Percentiles rank a stretch among this genome's conserved stretches.
Conservation (phyloP, 345 rosid species). For the Diplotaxis tenuifolia region DNA sequence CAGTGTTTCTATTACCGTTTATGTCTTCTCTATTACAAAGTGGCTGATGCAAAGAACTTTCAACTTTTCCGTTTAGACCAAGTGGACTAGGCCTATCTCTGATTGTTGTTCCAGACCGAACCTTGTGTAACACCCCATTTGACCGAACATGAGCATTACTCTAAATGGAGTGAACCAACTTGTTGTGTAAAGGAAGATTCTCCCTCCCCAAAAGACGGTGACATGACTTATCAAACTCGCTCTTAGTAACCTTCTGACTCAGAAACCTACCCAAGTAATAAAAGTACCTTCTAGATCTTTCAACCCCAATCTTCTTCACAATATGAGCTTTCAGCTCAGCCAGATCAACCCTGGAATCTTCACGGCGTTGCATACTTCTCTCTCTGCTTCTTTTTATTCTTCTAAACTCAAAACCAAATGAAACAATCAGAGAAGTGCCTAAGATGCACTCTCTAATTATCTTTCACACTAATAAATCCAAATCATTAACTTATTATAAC, state of each 20-base stretch:
- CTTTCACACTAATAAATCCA: conserved; percentile 35
- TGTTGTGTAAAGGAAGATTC: conserved; percentile 85
- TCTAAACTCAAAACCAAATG: conserved; percentile 1
- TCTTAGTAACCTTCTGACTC: conserved; percentile 79
- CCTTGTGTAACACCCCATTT: conserved; percentile 76
- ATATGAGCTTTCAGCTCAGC: conserved; percentile 71
- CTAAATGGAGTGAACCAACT: conserved; percentile 70
- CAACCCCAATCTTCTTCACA: conserved; percentile 82
- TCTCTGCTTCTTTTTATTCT: neutral
- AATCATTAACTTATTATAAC: conserved; percentile 17
- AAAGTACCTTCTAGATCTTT: conserved; percentile 78
- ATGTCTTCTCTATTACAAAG: conserved; percentile 52
- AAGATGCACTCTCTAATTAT: conserved; percentile 37
- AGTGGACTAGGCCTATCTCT: conserved; percentile 78
- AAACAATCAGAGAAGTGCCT: conserved; percentile 33
- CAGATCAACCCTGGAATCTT: conserved; percentile 78
- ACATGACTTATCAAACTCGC: conserved; percentile 81
- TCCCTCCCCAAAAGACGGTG: conserved; percentile 76
- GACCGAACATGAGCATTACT: conserved; percentile 76
- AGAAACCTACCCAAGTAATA: conserved; percentile 73
- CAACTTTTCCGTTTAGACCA: conserved; percentile 85
- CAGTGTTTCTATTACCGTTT: conserved; percentile 41
- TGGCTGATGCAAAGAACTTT: conserved; percentile 49
- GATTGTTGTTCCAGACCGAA: conserved; percentile 59
- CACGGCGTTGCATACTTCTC: conserved; percentile 68